A percentile compares a stretch with the other conserved stretches of the same genome.
These are phyloP conservation scores for Suhomyces wounanorum DNA, from an alignment of 1,139 yeast species.

Conservation along the genomic window DNA sequence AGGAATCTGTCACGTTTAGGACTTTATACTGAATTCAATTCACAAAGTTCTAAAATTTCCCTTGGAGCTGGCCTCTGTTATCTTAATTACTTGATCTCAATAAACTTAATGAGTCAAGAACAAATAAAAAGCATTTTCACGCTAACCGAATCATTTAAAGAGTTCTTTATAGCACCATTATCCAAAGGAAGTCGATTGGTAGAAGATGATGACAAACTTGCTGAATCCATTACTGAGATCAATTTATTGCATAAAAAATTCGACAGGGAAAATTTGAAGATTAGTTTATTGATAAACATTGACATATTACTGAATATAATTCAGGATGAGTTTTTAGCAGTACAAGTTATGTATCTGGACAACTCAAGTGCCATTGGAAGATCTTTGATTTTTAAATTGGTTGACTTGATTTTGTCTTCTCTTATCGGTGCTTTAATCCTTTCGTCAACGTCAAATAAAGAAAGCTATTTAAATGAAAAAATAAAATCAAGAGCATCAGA, in stretches of 20 bases:
- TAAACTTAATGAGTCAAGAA: constrained; percentile 17
- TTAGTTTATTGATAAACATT: constrained; percentile 15
- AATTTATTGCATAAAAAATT: constrained; percentile 3
- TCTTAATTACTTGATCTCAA: constrained; percentile 23
- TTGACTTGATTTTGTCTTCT: constrained; percentile 23
- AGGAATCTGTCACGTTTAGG: constrained; percentile 6
- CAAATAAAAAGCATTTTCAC: constrained; percentile 15
- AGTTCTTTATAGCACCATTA: constrained; percentile 31
- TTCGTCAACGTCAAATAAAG: neutral
- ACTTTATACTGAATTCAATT: constrained; percentile 25
- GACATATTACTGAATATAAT: constrained; percentile 14
- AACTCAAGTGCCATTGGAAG: neutral
- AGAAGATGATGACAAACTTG: constrained; percentile 12
- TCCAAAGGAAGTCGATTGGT: constrained; percentile 24
- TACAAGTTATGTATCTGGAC: constrained; percentile 15
- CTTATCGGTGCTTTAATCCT: constrained; percentile 19
- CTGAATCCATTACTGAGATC: constrained; percentile 15
- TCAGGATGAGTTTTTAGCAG: constrained; percentile 22
- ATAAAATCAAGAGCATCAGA: constrained; percentile 6
- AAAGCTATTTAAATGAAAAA: neutral
- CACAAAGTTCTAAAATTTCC: constrained; percentile 28
- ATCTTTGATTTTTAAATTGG: constrained; percentile 16
- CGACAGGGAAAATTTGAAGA: constrained; percentile 11
- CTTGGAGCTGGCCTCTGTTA: constrained; percentile 19
- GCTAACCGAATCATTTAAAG: constrained; percentile 17